Conservation (phyloP, 345 rosid genomes). For the Noccaea bulbosa region DNA sequence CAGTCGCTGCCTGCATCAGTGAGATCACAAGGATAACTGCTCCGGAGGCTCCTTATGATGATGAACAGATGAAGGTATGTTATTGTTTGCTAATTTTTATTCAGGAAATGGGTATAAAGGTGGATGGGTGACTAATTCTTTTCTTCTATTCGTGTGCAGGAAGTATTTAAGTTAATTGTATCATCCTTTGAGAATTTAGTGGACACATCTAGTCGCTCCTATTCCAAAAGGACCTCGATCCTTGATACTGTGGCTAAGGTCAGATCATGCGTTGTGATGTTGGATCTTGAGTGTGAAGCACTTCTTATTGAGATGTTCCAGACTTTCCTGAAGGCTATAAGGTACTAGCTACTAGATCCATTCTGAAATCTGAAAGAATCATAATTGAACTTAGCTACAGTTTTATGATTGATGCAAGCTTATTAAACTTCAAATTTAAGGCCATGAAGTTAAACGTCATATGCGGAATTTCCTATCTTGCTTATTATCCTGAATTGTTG, state of each 20-base stretch:
- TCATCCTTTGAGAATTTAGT: slow-evolving; percentile 80
- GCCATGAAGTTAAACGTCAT: not conserved
- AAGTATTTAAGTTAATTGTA: slow-evolving; percentile 86
- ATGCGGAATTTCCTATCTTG: slow-evolving; percentile 13
- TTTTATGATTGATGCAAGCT: slow-evolving; percentile 3
- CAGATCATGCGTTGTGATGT: slow-evolving; percentile 92
- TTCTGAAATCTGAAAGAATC: slow-evolving; percentile 53
- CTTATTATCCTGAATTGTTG: slow-evolving; percentile 8
- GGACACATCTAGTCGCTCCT: slow-evolving; percentile 75
- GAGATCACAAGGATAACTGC: slow-evolving; percentile 99
- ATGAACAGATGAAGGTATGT: slow-evolving; percentile 87
- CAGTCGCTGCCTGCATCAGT: slow-evolving; percentile 93
- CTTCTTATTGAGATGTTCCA: slow-evolving; percentile 90
- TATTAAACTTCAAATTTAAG: slow-evolving; percentile 1
- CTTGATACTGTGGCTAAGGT: slow-evolving; percentile 98
- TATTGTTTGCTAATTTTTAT: not conserved
- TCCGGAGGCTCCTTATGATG: slow-evolving; percentile 95
- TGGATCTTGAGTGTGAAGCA: slow-evolving; percentile 95
- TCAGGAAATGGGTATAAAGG: slow-evolving; percentile 6
- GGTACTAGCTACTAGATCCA: slow-evolving; percentile 53
- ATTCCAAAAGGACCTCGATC: slow-evolving; percentile 70
- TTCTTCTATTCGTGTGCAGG: slow-evolving; percentile 54
- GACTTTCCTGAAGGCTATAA: slow-evolving; percentile 76
- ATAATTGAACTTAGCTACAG: not conserved
- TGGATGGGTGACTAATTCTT: slow-evolving; percentile 2